These are phyloP conservation scores for Chalciporus pseudorubinellus DNA, from an alignment of 768 basidiomycete species.

Conservation along the genomic window DNA sequence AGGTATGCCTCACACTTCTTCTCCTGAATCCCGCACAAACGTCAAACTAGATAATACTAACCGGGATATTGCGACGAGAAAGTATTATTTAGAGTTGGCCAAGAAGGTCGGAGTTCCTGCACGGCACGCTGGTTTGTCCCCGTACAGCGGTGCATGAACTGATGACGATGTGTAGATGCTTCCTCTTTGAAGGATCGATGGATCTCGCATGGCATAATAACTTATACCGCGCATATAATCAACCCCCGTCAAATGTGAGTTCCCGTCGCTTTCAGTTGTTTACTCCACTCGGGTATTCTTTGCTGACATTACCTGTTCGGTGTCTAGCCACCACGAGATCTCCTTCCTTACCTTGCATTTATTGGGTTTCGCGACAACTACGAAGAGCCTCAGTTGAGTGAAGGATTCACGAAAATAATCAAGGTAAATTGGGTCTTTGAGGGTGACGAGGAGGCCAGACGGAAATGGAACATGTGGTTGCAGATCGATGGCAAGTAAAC, in stretches of 20 bases:
- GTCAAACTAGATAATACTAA: conserved; percentile 82
- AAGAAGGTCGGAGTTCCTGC: conserved; percentile 50
- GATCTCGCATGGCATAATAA: conserved; percentile 94
- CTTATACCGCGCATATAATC: conserved; percentile 73
- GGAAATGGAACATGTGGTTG: conserved; percentile 82
- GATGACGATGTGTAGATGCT: conserved; percentile 48
- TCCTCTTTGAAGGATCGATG: conserved; percentile 70
- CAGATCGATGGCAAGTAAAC: conserved; percentile 68
- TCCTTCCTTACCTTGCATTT: conserved; percentile 62
- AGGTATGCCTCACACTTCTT: conserved; percentile 45
- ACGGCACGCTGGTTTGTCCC: conserved; percentile 42
- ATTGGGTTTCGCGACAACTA: conserved; percentile 54
- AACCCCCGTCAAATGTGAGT: conserved; percentile 40
- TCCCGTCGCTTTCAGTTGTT: neutral
- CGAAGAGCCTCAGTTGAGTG: conserved; percentile 61
- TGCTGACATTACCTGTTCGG: neutral
- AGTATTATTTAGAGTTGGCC: conserved; percentile 68
- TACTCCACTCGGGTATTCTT: neutral
- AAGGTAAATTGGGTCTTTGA: conserved; percentile 79
- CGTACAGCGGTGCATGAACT: neutral
- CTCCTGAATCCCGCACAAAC: neutral
- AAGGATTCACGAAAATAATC: conserved; percentile 78
- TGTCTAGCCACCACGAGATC: conserved; percentile 44
- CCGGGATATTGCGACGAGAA: conserved; percentile 65
- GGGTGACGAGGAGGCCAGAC: conserved; percentile 68